Base-by-base conservation (phyloP, 2,329 filamentous ascomycete genomes). In the Verticillium alfalfae region DNA sequence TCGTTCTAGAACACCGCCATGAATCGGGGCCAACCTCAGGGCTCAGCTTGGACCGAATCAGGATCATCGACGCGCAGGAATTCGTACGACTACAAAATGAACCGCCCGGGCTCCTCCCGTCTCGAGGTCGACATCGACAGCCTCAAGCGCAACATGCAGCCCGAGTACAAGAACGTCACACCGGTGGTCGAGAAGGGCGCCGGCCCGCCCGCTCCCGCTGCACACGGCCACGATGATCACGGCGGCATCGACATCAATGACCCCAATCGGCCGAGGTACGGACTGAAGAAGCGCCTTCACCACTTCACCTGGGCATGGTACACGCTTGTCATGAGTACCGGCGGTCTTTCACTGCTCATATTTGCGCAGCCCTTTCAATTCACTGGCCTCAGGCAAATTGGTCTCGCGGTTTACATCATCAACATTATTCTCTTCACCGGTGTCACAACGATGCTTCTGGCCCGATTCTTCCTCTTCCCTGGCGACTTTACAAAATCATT, bases 301-400 rank as follows among this genome's bases (percentile, higher is more conserved):
- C 85, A 88, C 73, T 87, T 88, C 69, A 88, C 85, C 1, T 88
- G 86, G 88, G 86, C 86, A 18, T 92, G 89, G 88, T 93, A 88
- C 73, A 89, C 88, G 1, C 78, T 86, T 37, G 88, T 88, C 2
- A 92, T 92, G 89, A 89, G 87, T 57, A 91, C 88, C 0, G 90
- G 90, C 38, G 88, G 88, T 0, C 73, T 93, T 1, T 84, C 89
- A 0, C 73, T 88, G 2, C 79, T 92, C 16, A 79, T 93, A 54
- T 78, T 79, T 55, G 80, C 81, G 2, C 85, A 86, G 58, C 89
- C 90, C 9, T 84, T 86, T 67, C 76, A 79, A 60, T 93, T 93
- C 71, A 70, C 76, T 0, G 89, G 89, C 0, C 76, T 92, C 1
- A 71, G 75, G 5, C 81, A 84, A 5, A 88, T 92, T 59, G 90